These are phyloP conservation scores for Athelia psychrophila DNA, from an alignment of 1,284 basidiomycete genomes.

Conservation along the genomic window DNA sequence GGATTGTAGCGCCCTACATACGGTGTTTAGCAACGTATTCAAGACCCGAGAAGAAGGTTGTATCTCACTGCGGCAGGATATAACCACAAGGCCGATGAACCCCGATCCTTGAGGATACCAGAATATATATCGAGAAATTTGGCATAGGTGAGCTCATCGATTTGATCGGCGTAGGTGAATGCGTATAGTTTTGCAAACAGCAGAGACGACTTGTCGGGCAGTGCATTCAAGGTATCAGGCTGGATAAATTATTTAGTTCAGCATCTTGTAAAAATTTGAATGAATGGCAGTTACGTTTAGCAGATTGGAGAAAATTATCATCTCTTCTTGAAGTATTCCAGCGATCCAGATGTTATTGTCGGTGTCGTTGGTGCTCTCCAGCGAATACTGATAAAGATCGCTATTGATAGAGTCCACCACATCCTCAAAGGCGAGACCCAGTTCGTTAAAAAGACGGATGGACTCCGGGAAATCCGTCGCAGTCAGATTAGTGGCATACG, in stretches of 20 bases:
- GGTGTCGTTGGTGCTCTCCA: not conserved
- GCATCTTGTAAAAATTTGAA: not conserved
- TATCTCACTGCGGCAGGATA: not conserved
- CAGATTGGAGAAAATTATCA: not conserved
- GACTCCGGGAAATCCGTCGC: not conserved
- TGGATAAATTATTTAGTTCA: not conserved
- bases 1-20: not conserved
- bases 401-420: not conserved
- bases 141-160: not conserved
- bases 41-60: not conserved
- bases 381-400: not conserved
- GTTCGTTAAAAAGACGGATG: not conserved
- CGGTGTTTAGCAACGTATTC: not conserved
- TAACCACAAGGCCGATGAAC: not conserved
- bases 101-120: not conserved
- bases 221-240: not conserved
- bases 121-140: not conserved
- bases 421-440: not conserved
- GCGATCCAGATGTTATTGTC: not conserved
- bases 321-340: not conserved
- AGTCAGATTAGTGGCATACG: not conserved
- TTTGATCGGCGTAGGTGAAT: not conserved
- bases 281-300: not conserved
- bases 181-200: not conserved
- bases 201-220: not conserved